phyloP scores from a whole-genome alignment of 108 stramenopile species.

The Nitzschia sp. region DNA sequence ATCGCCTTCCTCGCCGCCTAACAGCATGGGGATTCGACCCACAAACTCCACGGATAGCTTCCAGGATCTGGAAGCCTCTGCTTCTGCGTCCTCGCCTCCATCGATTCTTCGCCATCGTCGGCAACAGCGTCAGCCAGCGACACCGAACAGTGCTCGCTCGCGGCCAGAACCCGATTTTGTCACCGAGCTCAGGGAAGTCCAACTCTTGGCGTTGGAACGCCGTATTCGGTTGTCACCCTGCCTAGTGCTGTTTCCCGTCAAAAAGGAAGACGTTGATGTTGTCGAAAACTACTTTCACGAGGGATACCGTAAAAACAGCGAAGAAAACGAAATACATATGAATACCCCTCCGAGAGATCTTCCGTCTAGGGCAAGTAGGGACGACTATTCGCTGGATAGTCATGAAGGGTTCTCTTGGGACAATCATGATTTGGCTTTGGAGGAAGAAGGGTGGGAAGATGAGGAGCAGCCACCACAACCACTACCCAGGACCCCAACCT shows the following conservation, averaged over 20 bases:
- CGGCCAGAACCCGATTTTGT: conserved; percentile 20
- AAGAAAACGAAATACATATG: background rate
- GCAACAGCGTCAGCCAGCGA: conserved; percentile 6
- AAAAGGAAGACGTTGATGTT: conserved; percentile 73
- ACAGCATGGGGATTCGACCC: background rate
- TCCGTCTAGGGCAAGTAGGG: background rate
- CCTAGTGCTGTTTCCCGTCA: conserved; percentile 73
- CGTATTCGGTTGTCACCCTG: conserved; percentile 68
- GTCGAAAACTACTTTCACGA: conserved; percentile 59
- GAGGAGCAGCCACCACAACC: background rate
- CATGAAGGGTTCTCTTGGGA: conserved; percentile 10
- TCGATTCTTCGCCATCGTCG: background rate
- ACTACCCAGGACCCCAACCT: background rate
- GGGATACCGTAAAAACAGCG: conserved; percentile 34
- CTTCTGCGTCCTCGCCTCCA: too few relatives aligned
- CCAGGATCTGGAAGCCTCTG: background rate
- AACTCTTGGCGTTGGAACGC: conserved; percentile 70
- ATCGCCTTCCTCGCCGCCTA: background rate
- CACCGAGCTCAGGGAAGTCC: conserved; percentile 69
- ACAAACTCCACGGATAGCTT: background rate
- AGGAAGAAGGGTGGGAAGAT: conserved; percentile 25
- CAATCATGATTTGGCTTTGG: conserved; percentile 31
- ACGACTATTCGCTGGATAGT: conserved; percentile 5
- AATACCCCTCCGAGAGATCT: background rate
- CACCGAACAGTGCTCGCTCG: conserved; percentile 10